These are phyloP conservation scores for Populus ilicifolia DNA, from an alignment of 345 rosid species.

Conservation along the genomic window DNA sequence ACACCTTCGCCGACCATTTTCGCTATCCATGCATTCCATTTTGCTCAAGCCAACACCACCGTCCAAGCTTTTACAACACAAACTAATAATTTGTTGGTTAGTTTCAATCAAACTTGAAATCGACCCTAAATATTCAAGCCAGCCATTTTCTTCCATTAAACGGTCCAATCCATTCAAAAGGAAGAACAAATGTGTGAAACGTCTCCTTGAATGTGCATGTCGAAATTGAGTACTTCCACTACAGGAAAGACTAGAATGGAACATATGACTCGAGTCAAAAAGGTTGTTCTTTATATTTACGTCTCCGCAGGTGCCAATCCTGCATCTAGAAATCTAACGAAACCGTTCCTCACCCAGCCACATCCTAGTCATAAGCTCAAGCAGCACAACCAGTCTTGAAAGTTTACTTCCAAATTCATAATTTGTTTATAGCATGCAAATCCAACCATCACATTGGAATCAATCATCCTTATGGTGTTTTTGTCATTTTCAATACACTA, in stretches of 20 bases:
- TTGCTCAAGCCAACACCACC: too few relatives aligned
- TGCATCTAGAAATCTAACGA: too few relatives aligned
- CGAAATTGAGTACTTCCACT: neutral
- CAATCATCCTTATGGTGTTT: neutral
- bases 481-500: neutral
- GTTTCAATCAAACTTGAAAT: neutral
- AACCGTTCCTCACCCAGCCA: too few relatives aligned
- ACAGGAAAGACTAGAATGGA: neutral
- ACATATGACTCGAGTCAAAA: neutral
- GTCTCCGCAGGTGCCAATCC: neutral
- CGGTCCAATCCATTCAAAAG: neutral
- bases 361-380: too few relatives aligned
- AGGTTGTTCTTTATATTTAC: neutral
- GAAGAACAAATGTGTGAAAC: neutral
- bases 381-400: neutral
- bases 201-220: neutral
- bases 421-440: neutral
- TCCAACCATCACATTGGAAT: neutral
- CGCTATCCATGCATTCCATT: too few relatives aligned
- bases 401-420: neutral
- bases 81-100: neutral
- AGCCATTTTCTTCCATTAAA: neutral
- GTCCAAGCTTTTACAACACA: neutral
- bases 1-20: too few relatives aligned
- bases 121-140: neutral